Evolutionary conservation across 495 filamentous ascomycete genomes (phyloP), one percentile per base, ranked within the genome.

Genomic region (Aspergillus olivimuriae): DNA sequence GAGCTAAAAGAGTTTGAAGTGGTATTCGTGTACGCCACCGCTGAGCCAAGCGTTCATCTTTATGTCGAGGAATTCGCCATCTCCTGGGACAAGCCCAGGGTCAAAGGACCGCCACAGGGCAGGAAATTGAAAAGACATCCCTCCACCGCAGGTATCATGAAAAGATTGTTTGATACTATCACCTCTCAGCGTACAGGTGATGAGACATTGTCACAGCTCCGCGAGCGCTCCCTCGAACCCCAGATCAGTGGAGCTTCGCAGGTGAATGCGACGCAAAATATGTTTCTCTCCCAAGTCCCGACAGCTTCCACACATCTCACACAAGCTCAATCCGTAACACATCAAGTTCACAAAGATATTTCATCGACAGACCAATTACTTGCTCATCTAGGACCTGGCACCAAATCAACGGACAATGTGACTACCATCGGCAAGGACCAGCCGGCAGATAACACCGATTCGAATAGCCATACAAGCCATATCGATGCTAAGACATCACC

Each of bases 1-100:
- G 56, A 66, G 37, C 41, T 76, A 30, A 32, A 53, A 1, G 60
- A 65, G 31, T 70, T 70, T 41, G 61, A 65, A 34, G 39, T 76
- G 12, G 57, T 72, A 21, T 50, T 68, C 28, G 43, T 53, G 41
- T 63, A 61, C 55, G 56, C 53, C 36, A 44, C 34, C n/a, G 41
- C 37, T 16, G 40, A 38, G 11, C 60, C 56, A 36, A 56, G 63
- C 6, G 15, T 60, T 11, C 49, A 57, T 24, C 49, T 76, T 12
- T 57, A 58, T 17, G 48, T 74, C 34, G 58, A 60, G 15, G 40
- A 57, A 2, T 72, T 72, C 35, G 52, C 53, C 8, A 53, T 66
- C 30, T 42, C 57, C 28, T 66, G 57, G 40, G 53, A 57, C 5
- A 36, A 49, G 9, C 55, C 48, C 31, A 48, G 50, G 20, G 50